Conservation (phyloP, 2,329 filamentous ascomycete genomes). For the Dactylonectria macrodidyma region DNA sequence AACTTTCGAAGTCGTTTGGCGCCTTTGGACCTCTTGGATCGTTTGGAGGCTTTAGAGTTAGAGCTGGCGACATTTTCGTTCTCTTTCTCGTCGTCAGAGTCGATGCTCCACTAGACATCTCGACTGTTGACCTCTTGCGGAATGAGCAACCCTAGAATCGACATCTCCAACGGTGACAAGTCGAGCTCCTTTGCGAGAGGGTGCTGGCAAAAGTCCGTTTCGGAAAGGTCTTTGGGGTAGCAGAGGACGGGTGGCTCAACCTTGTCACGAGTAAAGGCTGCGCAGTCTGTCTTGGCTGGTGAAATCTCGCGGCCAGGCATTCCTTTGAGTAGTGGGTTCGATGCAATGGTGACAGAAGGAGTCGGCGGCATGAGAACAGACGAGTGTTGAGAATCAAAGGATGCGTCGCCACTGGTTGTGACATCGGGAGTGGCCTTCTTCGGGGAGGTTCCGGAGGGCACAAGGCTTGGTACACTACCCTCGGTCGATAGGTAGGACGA, state of each 20-base stretch:
- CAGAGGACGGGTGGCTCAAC: slow-evolving; percentile 49
- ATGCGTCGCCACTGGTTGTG: slow-evolving; percentile 25
- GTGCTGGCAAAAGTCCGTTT: slow-evolving; percentile 54
- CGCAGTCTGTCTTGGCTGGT: slow-evolving; percentile 55
- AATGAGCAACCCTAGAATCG: slow-evolving; percentile 52
- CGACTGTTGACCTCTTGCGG: slow-evolving; percentile 53
- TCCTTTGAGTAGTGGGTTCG: slow-evolving; percentile 61
- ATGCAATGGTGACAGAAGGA: slow-evolving; percentile 30
- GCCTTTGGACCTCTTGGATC: background rate
- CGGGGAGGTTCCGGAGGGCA: slow-evolving; percentile 11
- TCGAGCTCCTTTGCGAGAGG: slow-evolving; percentile 52
- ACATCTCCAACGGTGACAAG: slow-evolving; percentile 48
- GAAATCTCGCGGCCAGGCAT: slow-evolving; percentile 58
- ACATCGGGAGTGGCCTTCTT: slow-evolving; percentile 25
- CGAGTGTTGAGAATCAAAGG: slow-evolving; percentile 19
- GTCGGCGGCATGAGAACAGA: slow-evolving; percentile 3
- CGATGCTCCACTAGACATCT: slow-evolving; percentile 56
- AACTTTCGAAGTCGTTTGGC: slow-evolving; percentile 17
- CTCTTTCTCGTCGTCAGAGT: slow-evolving; percentile 51
- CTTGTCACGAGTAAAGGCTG: slow-evolving; percentile 52
- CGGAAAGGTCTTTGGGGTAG: slow-evolving; percentile 54
- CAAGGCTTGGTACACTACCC: slow-evolving; percentile 31
- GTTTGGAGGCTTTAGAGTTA: slow-evolving; percentile 15
- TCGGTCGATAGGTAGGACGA: slow-evolving; percentile 30
- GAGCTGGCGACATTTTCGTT: slow-evolving; percentile 28